These are phyloP conservation scores for Ceratorhiza oryzae-sativae DNA, from an alignment of 1,284 basidiomycete genomes.

Conservation along the genomic window DNA sequence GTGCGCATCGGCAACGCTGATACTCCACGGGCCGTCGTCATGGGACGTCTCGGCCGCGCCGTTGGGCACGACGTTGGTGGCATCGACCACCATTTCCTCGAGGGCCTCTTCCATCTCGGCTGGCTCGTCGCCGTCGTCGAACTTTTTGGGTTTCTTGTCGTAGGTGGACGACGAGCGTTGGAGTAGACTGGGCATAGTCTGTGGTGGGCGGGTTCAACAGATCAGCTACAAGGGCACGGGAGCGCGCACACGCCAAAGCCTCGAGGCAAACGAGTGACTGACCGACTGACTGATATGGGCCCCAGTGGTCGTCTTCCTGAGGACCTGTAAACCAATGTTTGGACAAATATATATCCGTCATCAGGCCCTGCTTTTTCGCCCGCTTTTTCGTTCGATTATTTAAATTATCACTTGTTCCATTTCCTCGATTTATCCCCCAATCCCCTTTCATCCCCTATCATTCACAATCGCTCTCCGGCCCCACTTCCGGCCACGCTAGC, in stretches of 20 bases:
- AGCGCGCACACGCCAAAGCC: constrained; percentile 11
- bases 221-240: constrained; percentile 1
- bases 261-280: constrained; percentile 2
- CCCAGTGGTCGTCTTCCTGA: neutral
- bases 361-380: neutral
- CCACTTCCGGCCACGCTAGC: neutral
- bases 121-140: constrained; percentile 36
- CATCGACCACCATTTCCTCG: constrained; percentile 43
- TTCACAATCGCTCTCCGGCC: neutral
- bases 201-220: neutral
- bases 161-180: constrained; percentile 26
- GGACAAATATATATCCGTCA: neutral
- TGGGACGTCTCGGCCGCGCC: constrained; percentile 28
- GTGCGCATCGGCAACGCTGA: constrained; percentile 75
- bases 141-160: constrained; percentile 40
- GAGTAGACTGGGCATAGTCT: constrained; percentile 39
- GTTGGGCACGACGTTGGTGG: constrained; percentile 10
- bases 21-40: constrained; percentile 74
- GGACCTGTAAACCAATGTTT: too few relatives aligned
- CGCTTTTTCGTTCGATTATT: constrained; percentile 4
- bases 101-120: constrained; percentile 23
- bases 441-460: neutral
- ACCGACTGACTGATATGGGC: neutral
- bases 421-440: neutral
- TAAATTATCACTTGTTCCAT: too few relatives aligned